These are phyloP conservation scores for Ligustrum vulgare DNA, from an alignment of 257 asterid species.

Conservation along the genomic window DNA sequence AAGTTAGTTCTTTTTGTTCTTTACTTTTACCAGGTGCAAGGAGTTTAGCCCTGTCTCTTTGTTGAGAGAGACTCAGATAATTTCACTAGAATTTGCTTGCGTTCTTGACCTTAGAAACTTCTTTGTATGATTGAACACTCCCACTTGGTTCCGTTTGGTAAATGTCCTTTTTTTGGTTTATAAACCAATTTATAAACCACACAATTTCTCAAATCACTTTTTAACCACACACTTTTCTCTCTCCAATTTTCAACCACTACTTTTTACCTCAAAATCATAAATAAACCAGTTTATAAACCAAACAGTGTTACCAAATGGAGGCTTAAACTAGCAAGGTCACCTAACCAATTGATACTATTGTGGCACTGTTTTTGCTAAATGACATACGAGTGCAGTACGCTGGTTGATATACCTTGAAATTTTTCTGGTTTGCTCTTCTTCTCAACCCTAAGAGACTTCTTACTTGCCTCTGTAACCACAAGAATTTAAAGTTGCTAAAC, in stretches of 20 bases:
- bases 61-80: constrained; percentile 2
- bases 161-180: too few relatives aligned
- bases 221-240: too few relatives aligned
- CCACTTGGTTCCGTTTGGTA: too few relatives aligned
- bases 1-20: not conserved
- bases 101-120: constrained; percentile 2
- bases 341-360: not conserved
- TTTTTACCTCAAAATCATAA: too few relatives aligned
- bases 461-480: not conserved
- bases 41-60: constrained; percentile 9
- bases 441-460: constrained; percentile 6
- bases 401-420: not conserved
- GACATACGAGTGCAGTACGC: not conserved
- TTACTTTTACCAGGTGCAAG: not conserved
- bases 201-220: too few relatives aligned
- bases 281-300: too few relatives aligned
- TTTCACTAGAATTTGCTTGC: not conserved
- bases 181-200: too few relatives aligned
- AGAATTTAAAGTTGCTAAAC: constrained; percentile 13
- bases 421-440: not conserved
- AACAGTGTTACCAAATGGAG: too few relatives aligned
- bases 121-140: not conserved
- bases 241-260: too few relatives aligned
- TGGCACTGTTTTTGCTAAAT: not conserved
- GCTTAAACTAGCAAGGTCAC: not conserved